phyloP scores from a whole-genome alignment of 1,284 basidiomycete species.

The Ceratobasidium sp. region DNA sequence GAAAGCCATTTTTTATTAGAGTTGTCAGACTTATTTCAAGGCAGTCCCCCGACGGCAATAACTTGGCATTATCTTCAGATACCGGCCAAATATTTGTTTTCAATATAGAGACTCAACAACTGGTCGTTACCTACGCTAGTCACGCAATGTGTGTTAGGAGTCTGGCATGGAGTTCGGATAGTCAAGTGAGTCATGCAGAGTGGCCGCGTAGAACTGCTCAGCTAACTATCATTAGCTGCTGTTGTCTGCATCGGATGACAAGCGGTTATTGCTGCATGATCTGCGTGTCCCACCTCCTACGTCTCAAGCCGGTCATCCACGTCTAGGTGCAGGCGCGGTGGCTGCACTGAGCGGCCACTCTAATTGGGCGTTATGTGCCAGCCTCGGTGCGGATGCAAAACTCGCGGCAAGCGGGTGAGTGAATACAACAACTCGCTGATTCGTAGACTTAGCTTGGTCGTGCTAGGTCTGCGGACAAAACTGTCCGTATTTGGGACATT shows the following conservation, averaged over 20 bases:
- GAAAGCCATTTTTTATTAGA: conserved; percentile 28
- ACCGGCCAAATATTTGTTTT: conserved; percentile 85
- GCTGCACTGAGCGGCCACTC: conserved; percentile 85
- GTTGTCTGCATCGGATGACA: conserved; percentile 88
- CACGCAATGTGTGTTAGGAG: conserved; percentile 89
- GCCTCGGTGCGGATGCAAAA: conserved; percentile 82
- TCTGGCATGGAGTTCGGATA: conserved; percentile 86
- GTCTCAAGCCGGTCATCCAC: conserved; percentile 56
- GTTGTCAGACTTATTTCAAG: conserved; percentile 1
- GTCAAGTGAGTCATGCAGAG: conserved; percentile 61
- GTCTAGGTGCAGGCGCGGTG: conserved; percentile 77
- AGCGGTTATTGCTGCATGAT: conserved; percentile 87
- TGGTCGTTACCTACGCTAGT: conserved; percentile 79
- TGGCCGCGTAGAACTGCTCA: background rate
- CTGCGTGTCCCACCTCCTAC: conserved; percentile 72
- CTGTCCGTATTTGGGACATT: conserved; percentile 90
- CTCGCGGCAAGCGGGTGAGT: conserved; percentile 83
- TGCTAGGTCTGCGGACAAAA: conserved; percentile 82
- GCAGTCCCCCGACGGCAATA: conserved; percentile 86
- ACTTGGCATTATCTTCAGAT: conserved; percentile 82
- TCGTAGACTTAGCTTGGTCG: background rate
- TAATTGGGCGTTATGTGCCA: conserved; percentile 85
- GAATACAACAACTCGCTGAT: conserved; percentile 1
- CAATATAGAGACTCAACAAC: conserved; percentile 74
- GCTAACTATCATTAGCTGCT: conserved; percentile 68